These are phyloP conservation scores for Dryas drummondii DNA, from an alignment of 306 rosid species.

Conservation along the genomic window DNA sequence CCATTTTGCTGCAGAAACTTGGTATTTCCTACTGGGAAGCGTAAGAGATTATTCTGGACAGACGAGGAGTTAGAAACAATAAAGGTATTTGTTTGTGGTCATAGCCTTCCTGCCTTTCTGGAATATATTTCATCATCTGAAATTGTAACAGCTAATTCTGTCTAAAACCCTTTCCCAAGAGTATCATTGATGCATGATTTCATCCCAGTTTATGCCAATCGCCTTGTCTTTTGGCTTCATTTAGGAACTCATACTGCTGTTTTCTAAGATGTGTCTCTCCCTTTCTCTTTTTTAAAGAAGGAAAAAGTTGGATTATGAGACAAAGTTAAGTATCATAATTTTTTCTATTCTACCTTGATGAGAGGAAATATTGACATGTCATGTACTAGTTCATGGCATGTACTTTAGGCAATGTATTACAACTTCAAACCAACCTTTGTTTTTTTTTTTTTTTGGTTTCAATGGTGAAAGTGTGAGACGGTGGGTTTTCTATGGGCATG, in stretches of 20 bases:
- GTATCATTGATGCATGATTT: neutral
- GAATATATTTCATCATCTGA: neutral
- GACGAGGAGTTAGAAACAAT: slow-evolving; percentile 47
- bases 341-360: neutral
- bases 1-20: slow-evolving; percentile 32
- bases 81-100: slow-evolving; percentile 36
- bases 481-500: neutral
- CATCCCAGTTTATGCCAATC: neutral
- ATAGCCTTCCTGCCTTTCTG: neutral
- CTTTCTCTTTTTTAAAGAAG: neutral
- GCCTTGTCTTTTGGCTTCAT: neutral
- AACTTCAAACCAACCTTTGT: neutral
- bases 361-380: neutral
- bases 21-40: slow-evolving; percentile 20
- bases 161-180: neutral
- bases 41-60: slow-evolving; percentile 43
- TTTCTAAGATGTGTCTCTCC: neutral
- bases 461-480: neutral
- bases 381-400: neutral
- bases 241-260: neutral
- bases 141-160: neutral
- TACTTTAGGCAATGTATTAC: slow-evolving; percentile 1
- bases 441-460: neutral
- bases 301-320: neutral
- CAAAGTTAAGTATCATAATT: neutral